phyloP scores from a whole-genome alignment of 805 yeast genomes.

The Gaillardinia entomophila region DNA sequence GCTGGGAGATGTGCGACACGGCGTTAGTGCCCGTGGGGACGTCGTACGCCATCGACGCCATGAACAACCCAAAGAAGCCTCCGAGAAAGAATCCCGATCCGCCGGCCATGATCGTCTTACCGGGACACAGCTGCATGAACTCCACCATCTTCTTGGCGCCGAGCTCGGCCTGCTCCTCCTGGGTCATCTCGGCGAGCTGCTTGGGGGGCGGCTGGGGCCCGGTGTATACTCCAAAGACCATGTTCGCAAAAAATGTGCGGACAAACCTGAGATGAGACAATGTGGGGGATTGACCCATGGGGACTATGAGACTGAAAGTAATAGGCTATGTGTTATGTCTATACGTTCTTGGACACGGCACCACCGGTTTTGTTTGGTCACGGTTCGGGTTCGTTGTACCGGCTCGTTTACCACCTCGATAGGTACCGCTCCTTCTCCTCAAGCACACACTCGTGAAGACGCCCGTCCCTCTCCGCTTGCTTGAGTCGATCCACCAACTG shows the following conservation, averaged over 20 bases:
- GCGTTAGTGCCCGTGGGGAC: conserved; percentile 62
- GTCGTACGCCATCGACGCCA: conserved; percentile 82
- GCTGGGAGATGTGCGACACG: conserved; percentile 60
- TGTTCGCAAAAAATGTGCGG: conserved; percentile 2
- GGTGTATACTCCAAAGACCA: conserved; percentile 36
- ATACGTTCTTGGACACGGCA: too few relatives aligned
- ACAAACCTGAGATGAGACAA: too few relatives aligned
- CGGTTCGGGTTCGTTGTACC: too few relatives aligned
- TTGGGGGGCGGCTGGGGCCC: conserved; percentile 35
- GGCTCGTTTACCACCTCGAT: conserved; percentile 4
- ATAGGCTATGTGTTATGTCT: too few relatives aligned
- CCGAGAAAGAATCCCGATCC: conserved; percentile 92
- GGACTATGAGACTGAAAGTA: too few relatives aligned
- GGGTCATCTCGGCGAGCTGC: conserved; percentile 66
- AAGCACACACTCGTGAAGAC: conserved; percentile 6
- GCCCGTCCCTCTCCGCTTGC: conserved; percentile 4
- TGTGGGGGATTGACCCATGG: too few relatives aligned
- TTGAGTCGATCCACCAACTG: conserved; percentile 5
- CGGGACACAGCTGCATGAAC: conserved; percentile 91
- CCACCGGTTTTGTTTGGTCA: too few relatives aligned
- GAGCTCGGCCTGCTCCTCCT: conserved; percentile 87
- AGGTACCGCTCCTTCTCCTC: conserved; percentile 5
- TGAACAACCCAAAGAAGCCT: conserved; percentile 91
- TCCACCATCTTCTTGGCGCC: conserved; percentile 82
- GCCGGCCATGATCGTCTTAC: conserved; percentile 86